A percentile compares a stretch with the other conserved stretches of the same genome.
Conservation (phyloP, 2,329 filamentous ascomycete species). For the Didymosphaeria variabile region DNA sequence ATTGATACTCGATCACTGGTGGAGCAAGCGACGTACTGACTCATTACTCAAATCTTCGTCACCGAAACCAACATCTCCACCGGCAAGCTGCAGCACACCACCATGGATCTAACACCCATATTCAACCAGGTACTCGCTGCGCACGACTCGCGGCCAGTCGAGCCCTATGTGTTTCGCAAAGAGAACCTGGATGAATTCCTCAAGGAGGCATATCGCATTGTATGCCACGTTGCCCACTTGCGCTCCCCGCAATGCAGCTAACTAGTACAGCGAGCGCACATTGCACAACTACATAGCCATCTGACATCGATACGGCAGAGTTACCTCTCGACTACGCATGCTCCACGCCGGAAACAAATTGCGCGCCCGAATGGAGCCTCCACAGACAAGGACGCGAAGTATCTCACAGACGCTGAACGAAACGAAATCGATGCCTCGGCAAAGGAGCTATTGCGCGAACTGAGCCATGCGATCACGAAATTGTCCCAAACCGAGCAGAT, state of each 20-base stretch:
- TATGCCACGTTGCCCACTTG: conserved; percentile 56
- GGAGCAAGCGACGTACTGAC: conserved; percentile 27
- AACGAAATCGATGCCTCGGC: conserved; percentile 89
- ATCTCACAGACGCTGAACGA: conserved; percentile 81
- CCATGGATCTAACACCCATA: conserved; percentile 69
- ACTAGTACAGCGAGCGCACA: conserved; percentile 76
- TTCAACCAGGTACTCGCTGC: conserved; percentile 74
- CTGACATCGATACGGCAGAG: conserved; percentile 85
- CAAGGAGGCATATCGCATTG: conserved; percentile 93
- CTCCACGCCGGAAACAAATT: conserved; percentile 63
- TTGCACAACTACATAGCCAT: conserved; percentile 79
- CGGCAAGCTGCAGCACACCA: conserved; percentile 26
- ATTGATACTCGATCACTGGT: conserved; percentile 21
- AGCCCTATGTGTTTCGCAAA: conserved; percentile 53
- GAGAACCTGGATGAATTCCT: conserved; percentile 80
- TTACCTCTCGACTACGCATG: conserved; percentile 84
- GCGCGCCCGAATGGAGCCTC: conserved; percentile 47
- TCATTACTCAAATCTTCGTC: conserved; percentile 24
- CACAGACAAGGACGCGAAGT: conserved; percentile 58
- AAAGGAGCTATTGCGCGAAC: conserved; percentile 83
- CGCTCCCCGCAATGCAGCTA: conserved; percentile 31
- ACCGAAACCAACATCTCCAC: conserved; percentile 27
- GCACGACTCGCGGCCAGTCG: conserved; percentile 63
- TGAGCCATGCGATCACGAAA: conserved; percentile 81
- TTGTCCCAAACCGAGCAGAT: conserved; percentile 84